phyloP scores from a whole-genome alignment of 208 protist genomes.

The Trypanosoma congolense region DNA sequence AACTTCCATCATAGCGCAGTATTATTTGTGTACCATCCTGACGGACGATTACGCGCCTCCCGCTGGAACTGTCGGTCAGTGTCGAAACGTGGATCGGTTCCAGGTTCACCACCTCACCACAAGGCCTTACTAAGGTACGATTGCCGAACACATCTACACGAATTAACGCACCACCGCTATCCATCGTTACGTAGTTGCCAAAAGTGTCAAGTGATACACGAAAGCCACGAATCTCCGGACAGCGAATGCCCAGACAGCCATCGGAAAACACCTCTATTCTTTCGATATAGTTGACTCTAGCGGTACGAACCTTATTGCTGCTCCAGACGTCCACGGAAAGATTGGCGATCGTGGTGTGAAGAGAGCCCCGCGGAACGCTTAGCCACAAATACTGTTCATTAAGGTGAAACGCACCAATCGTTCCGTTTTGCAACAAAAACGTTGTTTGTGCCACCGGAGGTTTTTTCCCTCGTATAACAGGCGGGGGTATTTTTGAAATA shows the following conservation, averaged over 20 bases:
- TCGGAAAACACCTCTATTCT: constrained; percentile 32
- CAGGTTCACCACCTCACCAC: constrained; percentile 8
- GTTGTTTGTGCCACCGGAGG: constrained; percentile 8
- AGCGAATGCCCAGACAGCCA: constrained; percentile 40
- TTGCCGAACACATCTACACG: constrained; percentile 17
- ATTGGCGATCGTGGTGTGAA: constrained; percentile 16
- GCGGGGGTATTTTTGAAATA: constrained; percentile 38
- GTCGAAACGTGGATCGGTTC: constrained; percentile 5
- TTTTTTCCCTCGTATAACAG: constrained; percentile 11
- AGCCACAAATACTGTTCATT: constrained; percentile 13
- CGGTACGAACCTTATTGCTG: constrained; percentile 15
- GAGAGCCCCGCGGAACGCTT: constrained; percentile 6
- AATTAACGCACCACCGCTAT: constrained; percentile 7
- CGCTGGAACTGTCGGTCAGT: constrained; percentile 3
- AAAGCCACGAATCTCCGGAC: constrained; percentile 25
- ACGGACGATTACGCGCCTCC: constrained; percentile 2
- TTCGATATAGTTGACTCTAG: constrained; percentile 21
- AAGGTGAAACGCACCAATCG: constrained; percentile 5
- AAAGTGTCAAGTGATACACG: constrained; percentile 38
- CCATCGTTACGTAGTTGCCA: constrained; percentile 39
- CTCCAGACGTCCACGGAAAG: constrained; percentile 38
- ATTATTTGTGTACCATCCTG: constrained; percentile 16
- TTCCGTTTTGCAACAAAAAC: constrained; percentile 15
- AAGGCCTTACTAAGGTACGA: constrained; percentile 3
- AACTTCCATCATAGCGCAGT: background rate